Percentiles rank a stretch among this genome's conserved stretches.
Conservation (phyloP, 108 stramenopile species). For the Parmales sp. region DNA sequence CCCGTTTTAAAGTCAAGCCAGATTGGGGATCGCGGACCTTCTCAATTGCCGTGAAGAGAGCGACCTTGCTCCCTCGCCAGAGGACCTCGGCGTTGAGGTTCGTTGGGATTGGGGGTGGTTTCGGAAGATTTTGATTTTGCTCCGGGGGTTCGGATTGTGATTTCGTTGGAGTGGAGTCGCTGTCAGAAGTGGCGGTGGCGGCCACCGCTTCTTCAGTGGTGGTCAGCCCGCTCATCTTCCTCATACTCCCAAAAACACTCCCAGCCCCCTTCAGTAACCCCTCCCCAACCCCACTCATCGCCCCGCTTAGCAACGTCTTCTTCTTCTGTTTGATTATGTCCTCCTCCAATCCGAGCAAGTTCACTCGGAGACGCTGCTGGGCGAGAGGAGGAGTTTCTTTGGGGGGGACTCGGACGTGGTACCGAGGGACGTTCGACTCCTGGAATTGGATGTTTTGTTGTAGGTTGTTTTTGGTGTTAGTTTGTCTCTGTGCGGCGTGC, state of each 20-base stretch:
- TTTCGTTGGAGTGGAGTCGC: no score
- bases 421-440: neutral
- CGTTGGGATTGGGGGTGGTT: no score
- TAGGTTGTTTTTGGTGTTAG: no score
- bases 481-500: no score
- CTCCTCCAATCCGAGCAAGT: neutral
- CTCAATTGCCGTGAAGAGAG: neutral
- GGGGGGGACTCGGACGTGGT: neutral
- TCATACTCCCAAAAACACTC: neutral
- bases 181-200: neutral
- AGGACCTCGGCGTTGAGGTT: neutral
- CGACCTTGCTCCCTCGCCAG: slow-evolving; percentile 6
- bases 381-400: neutral
- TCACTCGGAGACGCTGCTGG: neutral
- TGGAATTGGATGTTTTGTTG: no score
- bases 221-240: neutral
- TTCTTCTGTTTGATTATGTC: neutral
- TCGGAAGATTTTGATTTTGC: no score
- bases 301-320: neutral
- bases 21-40: no score
- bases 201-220: neutral
- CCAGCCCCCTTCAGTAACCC: neutral
- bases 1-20: neutral
- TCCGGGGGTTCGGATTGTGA: no score
- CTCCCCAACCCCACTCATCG: neutral